A percentile compares a stretch with the other conserved stretches of the same genome.
phyloP scores from a whole-genome alignment of 805 yeast genomes.

The Ogataea degrootiae region DNA sequence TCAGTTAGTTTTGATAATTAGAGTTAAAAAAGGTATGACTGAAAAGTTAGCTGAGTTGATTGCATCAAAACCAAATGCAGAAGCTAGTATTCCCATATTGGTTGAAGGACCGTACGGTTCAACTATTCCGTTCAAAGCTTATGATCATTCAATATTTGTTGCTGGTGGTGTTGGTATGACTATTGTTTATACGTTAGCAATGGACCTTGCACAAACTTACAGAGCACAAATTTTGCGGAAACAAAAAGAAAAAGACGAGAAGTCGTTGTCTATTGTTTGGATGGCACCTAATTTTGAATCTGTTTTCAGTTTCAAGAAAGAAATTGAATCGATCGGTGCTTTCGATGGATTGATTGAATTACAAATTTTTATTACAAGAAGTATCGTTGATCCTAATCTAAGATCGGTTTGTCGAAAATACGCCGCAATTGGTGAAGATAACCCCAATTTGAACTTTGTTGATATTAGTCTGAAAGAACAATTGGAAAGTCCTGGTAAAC shows the following conservation, averaged over 20 bases:
- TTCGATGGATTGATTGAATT: conserved; percentile 23
- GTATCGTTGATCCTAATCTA: conserved; percentile 17
- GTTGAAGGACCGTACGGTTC: conserved; percentile 64
- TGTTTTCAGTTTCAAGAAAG: conserved; percentile 25
- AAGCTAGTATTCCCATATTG: conserved; percentile 35
- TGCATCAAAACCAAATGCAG: conserved; percentile 29
- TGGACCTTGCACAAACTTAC: conserved; percentile 32
- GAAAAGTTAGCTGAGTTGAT: conserved; percentile 32
- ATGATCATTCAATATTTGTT: conserved; percentile 43
- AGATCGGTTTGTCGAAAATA: conserved; percentile 1
- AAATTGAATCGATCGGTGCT: conserved; percentile 21
- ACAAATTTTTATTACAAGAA: conserved; percentile 27
- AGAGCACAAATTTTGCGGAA: conserved; percentile 26
- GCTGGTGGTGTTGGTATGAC: conserved; percentile 69
- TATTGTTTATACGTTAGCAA: conserved; percentile 45
- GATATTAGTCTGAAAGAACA: neutral
- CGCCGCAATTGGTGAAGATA: neutral
- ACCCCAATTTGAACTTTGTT: neutral
- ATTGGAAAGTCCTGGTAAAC: neutral
- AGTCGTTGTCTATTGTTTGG: conserved; percentile 27
- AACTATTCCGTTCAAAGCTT: conserved; percentile 41
- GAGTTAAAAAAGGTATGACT: conserved; percentile 53
- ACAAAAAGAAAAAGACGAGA: conserved; percentile 14
- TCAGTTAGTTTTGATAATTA: conserved; percentile 37
- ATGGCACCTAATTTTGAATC: conserved; percentile 29